Evolutionary conservation across 768 basidiomycete genomes (phyloP), one percentile per base, ranked within the genome.

Genomic region (Rhizopogon vesiculosus): DNA sequence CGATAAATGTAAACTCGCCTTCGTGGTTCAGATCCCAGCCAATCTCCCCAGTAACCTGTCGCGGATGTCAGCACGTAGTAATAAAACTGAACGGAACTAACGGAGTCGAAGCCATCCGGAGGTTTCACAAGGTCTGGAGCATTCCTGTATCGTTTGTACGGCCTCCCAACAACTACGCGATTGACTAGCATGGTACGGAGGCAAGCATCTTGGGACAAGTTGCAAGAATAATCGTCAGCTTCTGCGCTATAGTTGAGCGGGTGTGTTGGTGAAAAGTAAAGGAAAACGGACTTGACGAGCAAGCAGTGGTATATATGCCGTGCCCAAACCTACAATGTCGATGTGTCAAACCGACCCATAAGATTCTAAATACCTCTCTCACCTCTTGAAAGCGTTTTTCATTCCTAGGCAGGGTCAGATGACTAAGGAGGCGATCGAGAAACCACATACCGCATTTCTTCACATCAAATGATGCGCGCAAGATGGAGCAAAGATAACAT

Each of bases 1-100:
- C 3, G 8, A 22, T 19, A 33, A 29, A 48, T 5, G 18, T 16
- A 13, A 16, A 66, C 68, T 25, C 46, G 66, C 69, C 69, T 66
- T 83, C 83, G 56, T 85, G 86, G 63, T 86, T 87, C 48, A 87
- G 69, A 63, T 84, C 82, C 40, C 68, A 70, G 1, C 86, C 86
- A n/a, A 85, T 85, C 57, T 80, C 75, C 3, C 85, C 86, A 7
- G 81, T 69, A 19, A 87, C 74, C 85, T 86, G 55, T 7, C 41
- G 28, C 53, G 51, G 41, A 53, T 15, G 25, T 58, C 7, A 59
- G 45, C 18, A 18, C 42, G 19, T n/a, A 40, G 38, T n/a, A 19
- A 25, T 3, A 33, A 25, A 45, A 16, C n/a, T 57, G 5, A 22
- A 51, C 16, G 15, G 12, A 40, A 58, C 72, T 46, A 64, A 79